Evolutionary conservation across 768 basidiomycete species (phyloP).

Genomic region (Boletus fagicola): DNA sequence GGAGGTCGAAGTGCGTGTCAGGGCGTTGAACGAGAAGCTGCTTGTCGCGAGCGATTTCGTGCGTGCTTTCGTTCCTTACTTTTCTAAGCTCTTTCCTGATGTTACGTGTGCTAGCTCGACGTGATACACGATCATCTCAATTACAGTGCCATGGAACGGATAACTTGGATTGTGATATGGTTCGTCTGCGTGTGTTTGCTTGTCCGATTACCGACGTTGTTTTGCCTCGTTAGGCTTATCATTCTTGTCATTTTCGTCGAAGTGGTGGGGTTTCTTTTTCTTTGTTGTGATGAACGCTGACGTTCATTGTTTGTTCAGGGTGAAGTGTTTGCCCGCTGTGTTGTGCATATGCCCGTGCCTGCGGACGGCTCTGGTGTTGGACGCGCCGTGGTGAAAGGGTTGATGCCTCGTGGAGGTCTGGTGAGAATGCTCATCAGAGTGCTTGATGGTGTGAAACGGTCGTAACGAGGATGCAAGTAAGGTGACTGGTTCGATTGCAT

Average conservation of each 20-base stretch:
- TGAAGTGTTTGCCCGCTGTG: slow-evolving; percentile 75
- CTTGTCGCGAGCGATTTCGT: slow-evolving; percentile 88
- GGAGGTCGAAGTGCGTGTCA: slow-evolving; percentile 82
- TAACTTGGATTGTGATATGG: slow-evolving; percentile 81
- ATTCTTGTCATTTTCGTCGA: slow-evolving; percentile 89
- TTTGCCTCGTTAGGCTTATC: slow-evolving; percentile 64
- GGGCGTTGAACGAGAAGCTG: slow-evolving; percentile 84
- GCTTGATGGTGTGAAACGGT: slow-evolving; percentile 15
- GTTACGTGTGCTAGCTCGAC: slow-evolving; percentile 56
- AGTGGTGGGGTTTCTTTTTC: slow-evolving; percentile 45
- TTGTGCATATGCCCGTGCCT: slow-evolving; percentile 50
- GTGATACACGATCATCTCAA: slow-evolving; percentile 94
- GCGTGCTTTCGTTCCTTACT: slow-evolving; percentile 31
- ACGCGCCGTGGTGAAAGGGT: slow-evolving; percentile 2
- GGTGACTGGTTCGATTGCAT: background rate
- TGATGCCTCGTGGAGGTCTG: slow-evolving; percentile 28
- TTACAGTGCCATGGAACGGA: slow-evolving; percentile 84
- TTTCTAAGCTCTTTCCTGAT: background rate
- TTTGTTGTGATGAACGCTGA: background rate
- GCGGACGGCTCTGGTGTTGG: slow-evolving; percentile 1
- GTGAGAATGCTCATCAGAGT: slow-evolving; percentile 20
- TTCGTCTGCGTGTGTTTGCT: slow-evolving; percentile 42
- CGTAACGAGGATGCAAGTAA: background rate
- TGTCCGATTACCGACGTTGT: slow-evolving; percentile 34
- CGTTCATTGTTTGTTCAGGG: slow-evolving; percentile 43